These are phyloP conservation scores for Boechera retrofracta DNA, from an alignment of 345 rosid species.

Conservation along the genomic window DNA sequence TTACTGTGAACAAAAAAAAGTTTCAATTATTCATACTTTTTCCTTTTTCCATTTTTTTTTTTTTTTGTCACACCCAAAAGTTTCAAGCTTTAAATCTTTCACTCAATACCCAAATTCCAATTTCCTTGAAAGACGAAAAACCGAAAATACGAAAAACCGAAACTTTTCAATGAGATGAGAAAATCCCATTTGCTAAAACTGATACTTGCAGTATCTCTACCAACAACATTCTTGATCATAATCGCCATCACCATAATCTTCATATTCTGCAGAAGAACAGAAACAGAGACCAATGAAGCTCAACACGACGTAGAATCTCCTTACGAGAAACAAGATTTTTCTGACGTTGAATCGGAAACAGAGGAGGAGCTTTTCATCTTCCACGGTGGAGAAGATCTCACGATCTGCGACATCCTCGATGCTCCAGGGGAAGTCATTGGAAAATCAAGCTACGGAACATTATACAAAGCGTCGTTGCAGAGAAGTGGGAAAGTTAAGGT, in stretches of 20 bases:
- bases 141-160: background rate
- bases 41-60: background rate
- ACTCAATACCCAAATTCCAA: slow-evolving; percentile 20
- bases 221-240: slow-evolving; percentile 51
- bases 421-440: slow-evolving; percentile 95
- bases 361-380: slow-evolving; percentile 71
- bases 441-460: slow-evolving; percentile 78
- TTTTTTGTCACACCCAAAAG: background rate
- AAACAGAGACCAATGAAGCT: slow-evolving; percentile 5
- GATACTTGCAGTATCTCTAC: slow-evolving; percentile 52
- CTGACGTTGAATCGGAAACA: slow-evolving; percentile 23
- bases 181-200: slow-evolving; percentile 59
- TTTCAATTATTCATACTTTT: slow-evolving; percentile 11
- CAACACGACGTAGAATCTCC: slow-evolving; percentile 49
- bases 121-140: background rate
- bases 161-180: slow-evolving; percentile 53
- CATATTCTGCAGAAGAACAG: slow-evolving; percentile 25
- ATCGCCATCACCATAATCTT: slow-evolving; percentile 42
- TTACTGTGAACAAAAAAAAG: slow-evolving; percentile 27
- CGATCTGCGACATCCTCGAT: slow-evolving; percentile 75
- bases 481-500: slow-evolving; percentile 55
- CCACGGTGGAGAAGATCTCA: slow-evolving; percentile 65
- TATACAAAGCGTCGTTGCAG: slow-evolving; percentile 77
- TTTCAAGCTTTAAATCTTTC: slow-evolving; percentile 7
- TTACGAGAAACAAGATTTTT: slow-evolving; percentile 27